These are phyloP conservation scores for Monilinia polystroma DNA, from an alignment of 2,329 filamentous ascomycete genomes.

Conservation along the genomic window DNA sequence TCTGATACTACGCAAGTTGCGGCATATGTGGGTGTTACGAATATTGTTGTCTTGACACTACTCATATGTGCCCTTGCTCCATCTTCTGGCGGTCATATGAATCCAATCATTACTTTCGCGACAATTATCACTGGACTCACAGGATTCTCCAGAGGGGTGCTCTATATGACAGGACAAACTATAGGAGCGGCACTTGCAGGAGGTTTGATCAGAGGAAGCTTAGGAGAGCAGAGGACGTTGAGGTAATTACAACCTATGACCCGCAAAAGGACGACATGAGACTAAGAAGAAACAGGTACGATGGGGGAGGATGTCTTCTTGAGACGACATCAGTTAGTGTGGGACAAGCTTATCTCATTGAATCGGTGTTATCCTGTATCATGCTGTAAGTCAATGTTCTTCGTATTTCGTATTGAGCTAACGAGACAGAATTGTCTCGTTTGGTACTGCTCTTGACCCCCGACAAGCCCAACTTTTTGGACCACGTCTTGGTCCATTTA, in stretches of 20 bases:
- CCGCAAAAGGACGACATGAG: not conserved
- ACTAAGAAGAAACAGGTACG: slow-evolving; percentile 30
- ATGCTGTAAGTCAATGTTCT: slow-evolving; percentile 41
- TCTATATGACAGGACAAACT: slow-evolving; percentile 52
- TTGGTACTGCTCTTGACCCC: slow-evolving; percentile 55
- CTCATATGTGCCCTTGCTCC: slow-evolving; percentile 52
- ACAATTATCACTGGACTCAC: slow-evolving; percentile 53
- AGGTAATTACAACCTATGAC: slow-evolving; percentile 31
- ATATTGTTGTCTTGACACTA: slow-evolving; percentile 44
- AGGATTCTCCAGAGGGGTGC: slow-evolving; percentile 49
- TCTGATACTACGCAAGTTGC: slow-evolving; percentile 37
- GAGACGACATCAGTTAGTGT: slow-evolving; percentile 34
- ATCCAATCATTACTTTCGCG: slow-evolving; percentile 53
- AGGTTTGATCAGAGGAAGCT: slow-evolving; percentile 42
- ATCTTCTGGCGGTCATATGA: slow-evolving; percentile 53
- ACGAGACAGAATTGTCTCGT: slow-evolving; percentile 45
- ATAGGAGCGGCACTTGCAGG: slow-evolving; percentile 47
- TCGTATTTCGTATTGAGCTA: not conserved
- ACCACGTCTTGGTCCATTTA: slow-evolving; percentile 49
- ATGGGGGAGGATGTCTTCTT: slow-evolving; percentile 40
- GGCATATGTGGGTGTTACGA: slow-evolving; percentile 40
- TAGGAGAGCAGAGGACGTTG: slow-evolving; percentile 38
- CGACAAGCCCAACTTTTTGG: slow-evolving; percentile 51
- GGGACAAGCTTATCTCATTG: slow-evolving; percentile 49
- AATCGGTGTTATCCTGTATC: slow-evolving; percentile 49